Percentiles rank a stretch among this genome's conserved stretches.
Evolutionary conservation across 345 rosid genomes (phyloP).

Genomic region (Linum tenue): DNA sequence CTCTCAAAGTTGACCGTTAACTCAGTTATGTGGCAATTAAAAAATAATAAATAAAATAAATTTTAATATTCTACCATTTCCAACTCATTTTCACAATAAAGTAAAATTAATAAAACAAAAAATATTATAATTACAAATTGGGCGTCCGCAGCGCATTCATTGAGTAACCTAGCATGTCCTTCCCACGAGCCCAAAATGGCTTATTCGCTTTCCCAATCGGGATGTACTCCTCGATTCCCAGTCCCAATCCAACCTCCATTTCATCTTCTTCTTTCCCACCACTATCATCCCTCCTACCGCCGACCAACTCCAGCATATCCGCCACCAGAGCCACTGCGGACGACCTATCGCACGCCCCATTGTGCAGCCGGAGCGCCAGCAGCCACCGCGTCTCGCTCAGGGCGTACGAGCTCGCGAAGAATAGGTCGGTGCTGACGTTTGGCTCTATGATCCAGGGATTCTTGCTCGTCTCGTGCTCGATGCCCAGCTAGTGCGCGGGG

Average conservation of each 20-base stretch:
- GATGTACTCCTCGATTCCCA: conserved; percentile 56
- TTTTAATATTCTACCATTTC: too few relatives aligned
- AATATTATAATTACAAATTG: too few relatives aligned
- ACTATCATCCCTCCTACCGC: conserved; percentile 7
- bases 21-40: too few relatives aligned
- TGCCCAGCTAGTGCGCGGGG: too few relatives aligned
- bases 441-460: conserved; percentile 44
- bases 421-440: conserved; percentile 30
- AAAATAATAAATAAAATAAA: too few relatives aligned
- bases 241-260: conserved; percentile 24
- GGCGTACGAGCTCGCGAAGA: conserved; percentile 43
- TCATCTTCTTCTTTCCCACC: conserved; percentile 13
- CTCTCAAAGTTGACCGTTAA: too few relatives aligned
- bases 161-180: conserved; percentile 83
- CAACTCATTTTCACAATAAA: too few relatives aligned
- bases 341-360: conserved; percentile 59
- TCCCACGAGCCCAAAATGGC: conserved; percentile 76
- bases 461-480: too few relatives aligned
- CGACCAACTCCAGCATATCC: conserved; percentile 33
- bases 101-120: too few relatives aligned
- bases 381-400: conserved; percentile 34
- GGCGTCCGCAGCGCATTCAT: conserved; percentile 58
- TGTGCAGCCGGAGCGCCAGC: conserved; percentile 53
- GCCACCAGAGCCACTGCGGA: conserved; percentile 48
- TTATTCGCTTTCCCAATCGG: conserved; percentile 67